Percentiles rank a stretch among this genome's conserved stretches.
These are phyloP conservation scores for Nicotiana attenuata DNA, from an alignment of 257 asterid genomes.

Conservation along the genomic window DNA sequence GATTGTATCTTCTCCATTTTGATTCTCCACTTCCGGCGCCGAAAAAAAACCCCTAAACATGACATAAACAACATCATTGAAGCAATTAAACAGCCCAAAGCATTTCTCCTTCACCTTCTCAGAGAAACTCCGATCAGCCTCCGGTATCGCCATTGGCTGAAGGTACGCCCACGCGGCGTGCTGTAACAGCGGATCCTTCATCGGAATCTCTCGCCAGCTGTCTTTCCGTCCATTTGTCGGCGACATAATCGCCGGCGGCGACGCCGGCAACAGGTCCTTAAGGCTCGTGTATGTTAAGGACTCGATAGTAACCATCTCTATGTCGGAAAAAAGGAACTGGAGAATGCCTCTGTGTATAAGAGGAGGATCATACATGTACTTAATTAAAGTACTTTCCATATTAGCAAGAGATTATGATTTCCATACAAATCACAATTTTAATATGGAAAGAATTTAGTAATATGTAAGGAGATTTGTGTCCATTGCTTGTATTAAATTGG, in stretches of 20 bases:
- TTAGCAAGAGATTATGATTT: background rate
- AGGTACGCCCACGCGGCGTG: conserved; percentile 96
- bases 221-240: conserved; percentile 23
- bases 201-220: conserved; percentile 77
- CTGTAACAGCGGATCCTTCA: conserved; percentile 74
- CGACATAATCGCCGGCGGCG: conserved; percentile 33
- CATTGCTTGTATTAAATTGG: background rate
- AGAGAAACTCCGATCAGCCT: conserved; percentile 15
- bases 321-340: background rate
- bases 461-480: background rate
- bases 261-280: conserved; percentile 48
- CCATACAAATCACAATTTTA: background rate
- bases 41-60: conserved; percentile 20
- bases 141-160: conserved; percentile 51
- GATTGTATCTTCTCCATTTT: conserved; percentile 12
- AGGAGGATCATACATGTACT: conserved; percentile 13
- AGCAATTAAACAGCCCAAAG: conserved; percentile 38
- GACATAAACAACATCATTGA: conserved; percentile 40
- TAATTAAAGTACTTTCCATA: conserved; percentile 31
- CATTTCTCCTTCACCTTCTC: conserved; percentile 27
- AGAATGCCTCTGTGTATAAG: conserved; percentile 2
- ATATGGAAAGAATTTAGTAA: conserved; percentile 1
- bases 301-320: conserved; percentile 24
- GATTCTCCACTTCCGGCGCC: background rate
- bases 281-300: conserved; percentile 48